These are phyloP conservation scores for Mycena capillaripes DNA, from an alignment of 768 basidiomycete species.

Conservation along the genomic window DNA sequence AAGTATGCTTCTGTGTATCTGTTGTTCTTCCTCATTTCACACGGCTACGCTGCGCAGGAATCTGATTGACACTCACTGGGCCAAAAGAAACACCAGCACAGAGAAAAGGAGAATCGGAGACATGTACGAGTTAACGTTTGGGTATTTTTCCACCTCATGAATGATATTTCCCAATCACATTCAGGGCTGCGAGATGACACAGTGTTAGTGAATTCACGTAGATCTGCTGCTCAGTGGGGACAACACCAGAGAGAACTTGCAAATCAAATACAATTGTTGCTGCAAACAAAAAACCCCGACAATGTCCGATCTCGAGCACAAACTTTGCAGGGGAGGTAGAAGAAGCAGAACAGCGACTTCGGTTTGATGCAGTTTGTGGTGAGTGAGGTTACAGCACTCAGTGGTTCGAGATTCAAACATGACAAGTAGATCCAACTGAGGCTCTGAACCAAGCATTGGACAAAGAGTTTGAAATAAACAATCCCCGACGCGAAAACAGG, in stretches of 20 bases:
- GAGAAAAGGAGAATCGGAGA: too few relatives aligned
- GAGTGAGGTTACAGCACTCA: neutral
- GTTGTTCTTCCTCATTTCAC: too few relatives aligned
- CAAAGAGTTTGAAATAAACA: conserved; percentile 4
- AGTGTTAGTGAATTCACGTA: neutral
- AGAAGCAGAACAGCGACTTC: neutral
- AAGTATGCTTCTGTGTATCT: neutral
- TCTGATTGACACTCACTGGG: too few relatives aligned
- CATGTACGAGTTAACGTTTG: too few relatives aligned
- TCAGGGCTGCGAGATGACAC: neutral
- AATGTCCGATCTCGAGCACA: neutral
- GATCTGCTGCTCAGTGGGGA: conserved; percentile 2
- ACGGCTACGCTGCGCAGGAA: too few relatives aligned
- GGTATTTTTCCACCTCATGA: neutral
- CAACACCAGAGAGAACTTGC: neutral
- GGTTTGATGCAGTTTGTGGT: neutral
- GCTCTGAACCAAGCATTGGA: neutral
- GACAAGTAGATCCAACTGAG: neutral
- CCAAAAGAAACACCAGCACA: too few relatives aligned
- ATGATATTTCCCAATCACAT: neutral
- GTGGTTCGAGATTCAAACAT: neutral
- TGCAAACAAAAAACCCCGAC: neutral
- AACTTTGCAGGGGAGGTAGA: neutral
- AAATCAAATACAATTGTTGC: neutral
- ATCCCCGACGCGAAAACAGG: neutral